These are phyloP conservation scores for Parasarocladium wereldwijsianum DNA, from an alignment of 2,329 filamentous ascomycete species.

Conservation along the genomic window DNA sequence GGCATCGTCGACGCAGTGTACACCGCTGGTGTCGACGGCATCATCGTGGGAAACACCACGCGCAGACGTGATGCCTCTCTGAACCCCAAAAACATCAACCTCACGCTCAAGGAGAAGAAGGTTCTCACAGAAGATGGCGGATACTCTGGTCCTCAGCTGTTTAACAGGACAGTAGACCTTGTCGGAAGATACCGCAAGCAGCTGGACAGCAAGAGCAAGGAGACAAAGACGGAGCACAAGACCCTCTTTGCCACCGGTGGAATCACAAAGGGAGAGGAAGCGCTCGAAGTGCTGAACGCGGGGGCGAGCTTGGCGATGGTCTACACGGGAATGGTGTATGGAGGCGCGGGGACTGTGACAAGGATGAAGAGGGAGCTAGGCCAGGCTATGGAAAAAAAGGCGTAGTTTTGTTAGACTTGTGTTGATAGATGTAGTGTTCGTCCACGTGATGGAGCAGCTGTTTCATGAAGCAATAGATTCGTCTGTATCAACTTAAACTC, in stretches of 20 bases:
- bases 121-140: conserved; percentile 68
- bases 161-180: conserved; percentile 61
- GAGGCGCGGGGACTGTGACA: conserved; percentile 48
- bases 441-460: background rate
- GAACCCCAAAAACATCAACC: conserved; percentile 44
- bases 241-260: conserved; percentile 89
- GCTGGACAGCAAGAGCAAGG: conserved; percentile 36
- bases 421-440: background rate
- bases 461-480: too few species aligned
- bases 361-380: conserved; percentile 51
- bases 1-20: conserved; percentile 81
- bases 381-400: too few species aligned
- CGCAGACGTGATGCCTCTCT: conserved; percentile 62
- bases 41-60: conserved; percentile 96
- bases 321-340: conserved; percentile 63
- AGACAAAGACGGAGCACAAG: conserved; percentile 36
- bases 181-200: conserved; percentile 65
- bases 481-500: too few species aligned
- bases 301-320: conserved; percentile 85
- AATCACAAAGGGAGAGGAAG: conserved; percentile 78
- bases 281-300: conserved; percentile 66
- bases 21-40: conserved; percentile 75
- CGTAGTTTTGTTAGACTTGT: too few species aligned
- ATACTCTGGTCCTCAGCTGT: conserved; percentile 83
- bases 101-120: conserved; percentile 51